Evolutionary conservation across 352 stramenopile genomes (phyloP).

Genomic region (Proteromonas lacertae): DNA sequence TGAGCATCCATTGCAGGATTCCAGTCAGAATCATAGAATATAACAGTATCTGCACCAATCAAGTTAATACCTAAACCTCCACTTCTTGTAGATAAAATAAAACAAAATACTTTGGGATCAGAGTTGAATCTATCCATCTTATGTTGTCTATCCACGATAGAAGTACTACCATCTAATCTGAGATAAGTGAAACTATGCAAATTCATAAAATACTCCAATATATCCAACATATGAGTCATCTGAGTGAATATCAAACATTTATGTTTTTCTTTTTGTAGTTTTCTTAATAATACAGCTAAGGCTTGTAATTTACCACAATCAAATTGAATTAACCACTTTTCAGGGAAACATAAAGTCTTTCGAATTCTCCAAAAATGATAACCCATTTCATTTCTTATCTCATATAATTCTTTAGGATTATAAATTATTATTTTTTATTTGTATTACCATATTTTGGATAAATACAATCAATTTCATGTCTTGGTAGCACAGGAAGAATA

Average conservation of each 20-base stretch:
- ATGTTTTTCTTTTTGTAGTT: slow-evolving; percentile 14
- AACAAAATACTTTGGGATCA: slow-evolving; percentile 75
- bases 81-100: slow-evolving; percentile 85
- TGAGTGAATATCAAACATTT: slow-evolving; percentile 37
- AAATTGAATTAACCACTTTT: slow-evolving; percentile 84
- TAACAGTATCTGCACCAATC: slow-evolving; percentile 68
- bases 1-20: slow-evolving; percentile 60
- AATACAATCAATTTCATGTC: too few relatives aligned
- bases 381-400: too few relatives aligned
- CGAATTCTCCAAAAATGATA: too few relatives aligned
- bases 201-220: slow-evolving; percentile 91
- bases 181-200: slow-evolving; percentile 86
- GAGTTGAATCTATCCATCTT: slow-evolving; percentile 95
- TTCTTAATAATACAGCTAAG: slow-evolving; percentile 39
- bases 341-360: slow-evolving; percentile 66
- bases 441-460: too few relatives aligned
- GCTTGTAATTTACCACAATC: slow-evolving; percentile 65
- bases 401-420: too few relatives aligned
- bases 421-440: too few relatives aligned
- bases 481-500: too few relatives aligned
- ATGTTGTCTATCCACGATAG: slow-evolving; percentile 63
- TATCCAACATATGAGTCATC: slow-evolving; percentile 96
- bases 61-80: slow-evolving; percentile 91
- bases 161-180: slow-evolving; percentile 75
- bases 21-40: slow-evolving; percentile 46